Conservation (phyloP, 257 asterid species). For the Nicotiana tabacum region DNA sequence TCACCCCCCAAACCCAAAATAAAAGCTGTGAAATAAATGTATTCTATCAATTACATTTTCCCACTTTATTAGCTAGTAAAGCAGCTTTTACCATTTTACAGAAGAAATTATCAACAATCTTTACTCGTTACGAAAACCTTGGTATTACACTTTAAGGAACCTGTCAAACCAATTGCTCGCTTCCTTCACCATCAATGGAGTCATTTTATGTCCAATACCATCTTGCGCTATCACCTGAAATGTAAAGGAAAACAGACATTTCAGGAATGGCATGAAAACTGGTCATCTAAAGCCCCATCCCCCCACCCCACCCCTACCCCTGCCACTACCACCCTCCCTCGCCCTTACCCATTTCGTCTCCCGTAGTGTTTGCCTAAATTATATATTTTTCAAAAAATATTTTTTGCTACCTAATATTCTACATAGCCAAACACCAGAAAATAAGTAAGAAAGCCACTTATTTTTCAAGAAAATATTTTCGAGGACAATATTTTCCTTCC, state of each 20-base stretch:
- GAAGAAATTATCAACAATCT: not conserved
- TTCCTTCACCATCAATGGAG: constrained; percentile 73
- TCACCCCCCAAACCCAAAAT: too few relatives aligned
- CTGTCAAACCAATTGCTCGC: constrained; percentile 70
- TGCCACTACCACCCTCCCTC: too few relatives aligned
- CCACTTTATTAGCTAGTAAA: not conserved
- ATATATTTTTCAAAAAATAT: too few relatives aligned
- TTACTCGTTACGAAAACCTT: not conserved
- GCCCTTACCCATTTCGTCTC: too few relatives aligned
- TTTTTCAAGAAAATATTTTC: too few relatives aligned
- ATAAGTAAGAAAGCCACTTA: too few relatives aligned
- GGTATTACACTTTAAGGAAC: constrained; percentile 17
- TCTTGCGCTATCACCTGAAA: constrained; percentile 58
- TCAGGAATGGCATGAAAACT: not conserved
- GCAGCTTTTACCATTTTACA: not conserved
- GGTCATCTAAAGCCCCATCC: not conserved
- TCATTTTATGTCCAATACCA: constrained; percentile 73
- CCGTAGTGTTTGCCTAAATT: too few relatives aligned
- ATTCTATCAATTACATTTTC: not conserved
- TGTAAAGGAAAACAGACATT: not conserved
- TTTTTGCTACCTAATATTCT: too few relatives aligned
- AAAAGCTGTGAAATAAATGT: not conserved
- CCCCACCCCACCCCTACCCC: too few relatives aligned
- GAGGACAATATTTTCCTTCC: too few relatives aligned
- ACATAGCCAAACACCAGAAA: too few relatives aligned